phyloP scores from a whole-genome alignment of 352 stramenopile species.

The Phytophthora tentaculata region DNA sequence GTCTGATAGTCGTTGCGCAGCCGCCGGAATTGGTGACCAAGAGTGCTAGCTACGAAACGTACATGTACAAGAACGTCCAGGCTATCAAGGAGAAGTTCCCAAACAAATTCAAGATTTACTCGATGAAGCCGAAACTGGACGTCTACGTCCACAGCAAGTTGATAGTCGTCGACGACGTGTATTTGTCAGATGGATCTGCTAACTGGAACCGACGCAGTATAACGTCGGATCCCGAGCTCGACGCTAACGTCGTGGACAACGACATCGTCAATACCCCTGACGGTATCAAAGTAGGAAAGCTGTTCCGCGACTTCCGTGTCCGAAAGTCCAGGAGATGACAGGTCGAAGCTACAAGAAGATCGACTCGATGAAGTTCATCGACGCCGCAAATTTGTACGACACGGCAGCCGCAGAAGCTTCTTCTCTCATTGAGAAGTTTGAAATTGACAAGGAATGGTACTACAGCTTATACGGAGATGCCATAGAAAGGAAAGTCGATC shows the following conservation, averaged over 20 bases:
- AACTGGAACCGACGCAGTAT: constrained; percentile 77
- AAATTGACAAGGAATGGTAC: constrained; percentile 26
- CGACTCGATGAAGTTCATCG: constrained; percentile 47
- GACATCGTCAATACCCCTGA: constrained; percentile 31
- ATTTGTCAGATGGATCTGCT: constrained; percentile 50
- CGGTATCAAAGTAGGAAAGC: constrained; percentile 34
- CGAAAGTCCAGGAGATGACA: constrained; percentile 66
- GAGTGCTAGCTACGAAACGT: constrained; percentile 47
- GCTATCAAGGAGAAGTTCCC: constrained; percentile 47
- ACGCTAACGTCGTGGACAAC: constrained; percentile 52
- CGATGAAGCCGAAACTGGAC: constrained; percentile 35
- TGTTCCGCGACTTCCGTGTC: constrained; percentile 57
- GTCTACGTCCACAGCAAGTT: constrained; percentile 66
- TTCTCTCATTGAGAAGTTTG: constrained; percentile 40
- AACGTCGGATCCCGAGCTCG: constrained; percentile 61
- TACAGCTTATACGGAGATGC: constrained; percentile 11
- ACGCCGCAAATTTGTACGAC: constrained; percentile 43
- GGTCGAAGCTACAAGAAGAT: constrained; percentile 44
- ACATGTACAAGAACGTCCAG: constrained; percentile 51
- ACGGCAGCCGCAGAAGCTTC: constrained; percentile 19
- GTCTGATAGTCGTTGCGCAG: constrained; percentile 56
- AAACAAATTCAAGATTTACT: constrained; percentile 60
- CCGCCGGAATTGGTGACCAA: constrained; percentile 31
- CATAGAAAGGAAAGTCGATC: constrained; percentile 16
- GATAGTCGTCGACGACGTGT: constrained; percentile 65